Evolutionary conservation across 1,284 basidiomycete species (phyloP).

Genomic region (Papiliotrema fonsecae): DNA sequence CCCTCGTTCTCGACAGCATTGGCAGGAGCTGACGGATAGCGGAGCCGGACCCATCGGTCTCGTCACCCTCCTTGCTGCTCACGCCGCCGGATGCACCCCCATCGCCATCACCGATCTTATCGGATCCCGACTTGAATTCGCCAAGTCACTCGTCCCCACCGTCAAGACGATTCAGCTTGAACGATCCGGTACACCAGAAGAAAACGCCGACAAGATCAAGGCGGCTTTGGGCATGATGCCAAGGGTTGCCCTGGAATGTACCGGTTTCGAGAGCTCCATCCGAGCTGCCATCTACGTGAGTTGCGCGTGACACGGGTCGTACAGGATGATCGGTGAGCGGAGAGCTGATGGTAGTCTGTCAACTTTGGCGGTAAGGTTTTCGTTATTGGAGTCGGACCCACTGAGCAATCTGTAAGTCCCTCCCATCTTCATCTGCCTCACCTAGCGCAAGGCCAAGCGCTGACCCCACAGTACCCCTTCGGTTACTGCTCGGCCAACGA

Average conservation of each 20-base stretch:
- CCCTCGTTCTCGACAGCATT: too few relatives aligned
- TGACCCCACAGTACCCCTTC: constrained; percentile 46
- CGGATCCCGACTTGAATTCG: constrained; percentile 52
- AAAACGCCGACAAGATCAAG: constrained; percentile 41
- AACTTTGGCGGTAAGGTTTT: constrained; percentile 52
- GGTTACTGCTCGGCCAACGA: constrained; percentile 53
- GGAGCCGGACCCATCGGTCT: constrained; percentile 55
- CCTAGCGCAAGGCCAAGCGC: not conserved
- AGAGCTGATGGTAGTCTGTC: constrained; percentile 37
- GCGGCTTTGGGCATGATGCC: constrained; percentile 35
- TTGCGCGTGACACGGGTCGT: constrained; percentile 4
- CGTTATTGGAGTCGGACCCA: constrained; percentile 54
- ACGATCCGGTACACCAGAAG: constrained; percentile 32
- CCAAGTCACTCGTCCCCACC: constrained; percentile 50
- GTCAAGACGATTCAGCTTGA: constrained; percentile 49
- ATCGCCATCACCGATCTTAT: constrained; percentile 55
- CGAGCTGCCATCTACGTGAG: constrained; percentile 70
- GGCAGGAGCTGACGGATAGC: constrained; percentile 17
- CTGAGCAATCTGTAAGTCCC: constrained; percentile 41
- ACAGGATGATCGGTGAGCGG: not conserved
- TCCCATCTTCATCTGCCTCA: too few relatives aligned
- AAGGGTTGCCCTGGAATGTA: constrained; percentile 51
- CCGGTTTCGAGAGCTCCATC: constrained; percentile 82
- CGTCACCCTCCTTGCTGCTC: constrained; percentile 52
- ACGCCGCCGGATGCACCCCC: constrained; percentile 53